Base-by-base conservation (phyloP, 768 basidiomycete species). In the Podaxis carcinomalis region DNA sequence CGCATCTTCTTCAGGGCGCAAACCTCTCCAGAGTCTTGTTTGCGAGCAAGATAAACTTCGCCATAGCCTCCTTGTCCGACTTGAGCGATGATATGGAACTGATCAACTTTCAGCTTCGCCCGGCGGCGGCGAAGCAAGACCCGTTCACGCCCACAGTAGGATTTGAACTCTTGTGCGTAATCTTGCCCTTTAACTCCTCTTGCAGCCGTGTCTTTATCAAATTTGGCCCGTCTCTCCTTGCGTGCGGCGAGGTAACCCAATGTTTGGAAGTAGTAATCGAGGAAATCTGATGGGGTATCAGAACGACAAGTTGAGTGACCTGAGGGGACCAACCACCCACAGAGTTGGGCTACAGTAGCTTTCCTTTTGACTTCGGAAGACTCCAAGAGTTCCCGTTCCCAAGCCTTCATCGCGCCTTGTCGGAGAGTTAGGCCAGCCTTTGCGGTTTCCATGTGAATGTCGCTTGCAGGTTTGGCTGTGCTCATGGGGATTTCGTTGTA, bases 1-100 rank as follows among this genome's bases (percentile, higher is more conserved):
- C 80, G 83, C 97, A 99, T 96, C 78, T 92, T 96, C 82, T 99
- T 98, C 57, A 98, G 76, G 5, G 97, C 97, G 65, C 96, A 98
- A 9, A 99, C 92, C 71, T 98, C 93, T 27, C 94, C 92, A 1
- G 95, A 92, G 67, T 99, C 97, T 66, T 89, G 89, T 72, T 98
- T 97, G 44, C 96, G 80, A 9, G 97, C 97, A 55, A 99, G 81
- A 70, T 91, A 99, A 25, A 99, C 97, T 65, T 98, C 96, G 4
- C 97, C 97, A 74, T 98, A 99, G 2, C 97, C 97, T 11, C 97
- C 97, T 76, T 99, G 97, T 1, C 97, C 97, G 51, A 99, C 94
- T 74, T 99, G 97, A 0, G 95, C 94, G 65, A 99, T 95, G 72
- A 99, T 96, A 69, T 97, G 93, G 74, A 99, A 99, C 69, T 96